Conservation (phyloP, 2,329 filamentous ascomycete species). For the Beauveria sp. region DNA sequence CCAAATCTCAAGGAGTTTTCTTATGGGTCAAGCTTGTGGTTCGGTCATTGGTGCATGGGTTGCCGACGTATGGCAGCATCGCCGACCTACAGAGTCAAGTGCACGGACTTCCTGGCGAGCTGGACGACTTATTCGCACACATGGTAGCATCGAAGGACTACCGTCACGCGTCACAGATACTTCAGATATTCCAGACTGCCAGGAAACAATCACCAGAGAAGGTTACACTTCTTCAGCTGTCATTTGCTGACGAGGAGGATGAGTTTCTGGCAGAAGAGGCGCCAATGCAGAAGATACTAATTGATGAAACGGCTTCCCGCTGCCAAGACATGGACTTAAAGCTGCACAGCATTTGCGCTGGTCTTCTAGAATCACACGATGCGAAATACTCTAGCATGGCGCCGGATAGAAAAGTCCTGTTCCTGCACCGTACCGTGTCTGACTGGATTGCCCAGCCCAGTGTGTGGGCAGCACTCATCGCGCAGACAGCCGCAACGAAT, state of each 20-base stretch:
- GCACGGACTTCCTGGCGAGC: slow-evolving; percentile 1
- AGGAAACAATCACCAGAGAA: neutral
- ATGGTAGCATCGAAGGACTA: neutral
- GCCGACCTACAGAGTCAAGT: slow-evolving; percentile 1
- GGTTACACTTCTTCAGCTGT: neutral
- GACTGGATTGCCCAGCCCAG: slow-evolving; percentile 3
- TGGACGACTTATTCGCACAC: slow-evolving; percentile 10
- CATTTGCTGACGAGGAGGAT: neutral
- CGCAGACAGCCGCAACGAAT: neutral
- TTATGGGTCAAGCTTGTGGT: slow-evolving; percentile 18
- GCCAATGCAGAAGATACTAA: neutral
- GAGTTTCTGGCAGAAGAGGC: neutral
- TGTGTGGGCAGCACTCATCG: neutral
- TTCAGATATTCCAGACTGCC: neutral
- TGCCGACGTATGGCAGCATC: slow-evolving; percentile 1
- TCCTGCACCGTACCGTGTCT: slow-evolving; percentile 4
- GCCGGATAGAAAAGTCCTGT: neutral
- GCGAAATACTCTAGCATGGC: neutral
- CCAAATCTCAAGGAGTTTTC: slow-evolving; percentile 16
- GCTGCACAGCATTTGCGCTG: neutral
- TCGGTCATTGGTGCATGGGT: slow-evolving; percentile 6
- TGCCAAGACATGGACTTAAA: neutral
- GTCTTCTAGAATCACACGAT: neutral
- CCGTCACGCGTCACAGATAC: neutral
- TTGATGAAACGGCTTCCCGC: neutral